Percentiles rank a stretch among this genome's conserved stretches.
These are phyloP conservation scores for Sclerotinia subarctica DNA, from an alignment of 2,329 filamentous ascomycete species.

Conservation along the genomic window DNA sequence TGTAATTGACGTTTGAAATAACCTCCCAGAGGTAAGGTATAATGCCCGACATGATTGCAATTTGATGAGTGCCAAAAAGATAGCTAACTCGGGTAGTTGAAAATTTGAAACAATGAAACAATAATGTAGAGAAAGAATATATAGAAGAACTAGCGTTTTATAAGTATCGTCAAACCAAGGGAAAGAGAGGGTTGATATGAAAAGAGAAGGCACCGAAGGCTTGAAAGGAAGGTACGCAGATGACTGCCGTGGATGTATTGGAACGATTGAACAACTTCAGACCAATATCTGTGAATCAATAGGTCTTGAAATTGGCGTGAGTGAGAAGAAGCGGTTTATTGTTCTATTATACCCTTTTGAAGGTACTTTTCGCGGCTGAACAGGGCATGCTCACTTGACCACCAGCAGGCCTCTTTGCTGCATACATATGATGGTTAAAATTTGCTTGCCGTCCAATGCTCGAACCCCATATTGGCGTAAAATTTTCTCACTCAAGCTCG, in stretches of 20 bases:
- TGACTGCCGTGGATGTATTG: background rate
- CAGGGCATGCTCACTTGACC: background rate
- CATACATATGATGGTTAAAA: background rate
- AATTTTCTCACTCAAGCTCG: background rate
- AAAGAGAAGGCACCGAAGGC: background rate
- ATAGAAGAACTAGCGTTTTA: background rate
- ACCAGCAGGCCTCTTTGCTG: background rate
- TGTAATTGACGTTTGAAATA: conserved; percentile 13
- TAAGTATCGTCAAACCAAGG: background rate
- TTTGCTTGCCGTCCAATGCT: background rate
- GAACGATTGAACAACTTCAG: background rate
- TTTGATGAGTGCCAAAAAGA: background rate
- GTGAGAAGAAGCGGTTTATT: background rate
- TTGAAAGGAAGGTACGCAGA: background rate
- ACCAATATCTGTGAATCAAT: background rate
- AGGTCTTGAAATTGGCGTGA: background rate
- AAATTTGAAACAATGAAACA: background rate
- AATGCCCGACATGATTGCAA: conserved; percentile 7
- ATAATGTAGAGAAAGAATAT: background rate
- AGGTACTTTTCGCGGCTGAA: background rate
- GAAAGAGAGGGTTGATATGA: background rate
- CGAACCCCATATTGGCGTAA: background rate
- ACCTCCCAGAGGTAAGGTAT: conserved; percentile 8
- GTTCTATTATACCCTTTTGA: background rate
- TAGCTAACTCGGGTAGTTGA: background rate